A percentile compares a stretch with the other conserved stretches of the same genome.
phyloP scores from a whole-genome alignment of 306 rosid species.

The Acacia melanoxylon region DNA sequence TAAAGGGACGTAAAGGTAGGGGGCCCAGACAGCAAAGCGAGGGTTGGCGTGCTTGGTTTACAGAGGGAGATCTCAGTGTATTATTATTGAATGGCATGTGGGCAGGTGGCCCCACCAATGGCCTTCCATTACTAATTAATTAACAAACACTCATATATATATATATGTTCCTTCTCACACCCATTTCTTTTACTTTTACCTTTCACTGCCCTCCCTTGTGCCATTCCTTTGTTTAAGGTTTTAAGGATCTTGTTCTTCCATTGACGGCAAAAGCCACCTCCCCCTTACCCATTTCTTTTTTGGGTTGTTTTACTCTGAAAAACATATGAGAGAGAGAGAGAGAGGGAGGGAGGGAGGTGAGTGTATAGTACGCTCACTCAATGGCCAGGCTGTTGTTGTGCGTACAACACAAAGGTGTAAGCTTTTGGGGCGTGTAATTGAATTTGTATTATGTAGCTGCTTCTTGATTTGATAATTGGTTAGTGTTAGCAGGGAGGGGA shows the following conservation, averaged over 20 bases:
- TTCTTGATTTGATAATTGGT: not conserved
- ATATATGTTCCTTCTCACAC: not conserved
- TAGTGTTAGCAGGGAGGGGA: not conserved
- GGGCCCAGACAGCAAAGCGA: conserved; percentile 42
- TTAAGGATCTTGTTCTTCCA: not conserved
- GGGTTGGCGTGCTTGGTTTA: conserved; percentile 16
- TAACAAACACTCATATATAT: not conserved
- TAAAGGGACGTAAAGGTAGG: not conserved
- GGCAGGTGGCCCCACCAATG: conserved; percentile 26
- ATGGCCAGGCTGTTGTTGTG: conserved; percentile 1
- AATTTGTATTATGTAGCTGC: not conserved
- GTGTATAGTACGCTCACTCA: not conserved
- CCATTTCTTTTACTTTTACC: not conserved
- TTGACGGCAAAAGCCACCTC: conserved; percentile 24
- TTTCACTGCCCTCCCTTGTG: not conserved
- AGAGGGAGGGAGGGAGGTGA: not conserved
- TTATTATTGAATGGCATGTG: conserved; percentile 31
- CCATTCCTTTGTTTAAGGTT: not conserved
- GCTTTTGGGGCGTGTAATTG: conserved; percentile 3
- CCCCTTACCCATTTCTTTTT: not conserved
- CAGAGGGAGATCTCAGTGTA: not conserved
- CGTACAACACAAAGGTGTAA: not conserved
- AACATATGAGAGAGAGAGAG: not conserved
- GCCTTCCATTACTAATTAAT: conserved; percentile 11
- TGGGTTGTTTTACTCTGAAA: not conserved